phyloP scores from a whole-genome alignment of 768 basidiomycete genomes.

The Podaxis sp. region DNA sequence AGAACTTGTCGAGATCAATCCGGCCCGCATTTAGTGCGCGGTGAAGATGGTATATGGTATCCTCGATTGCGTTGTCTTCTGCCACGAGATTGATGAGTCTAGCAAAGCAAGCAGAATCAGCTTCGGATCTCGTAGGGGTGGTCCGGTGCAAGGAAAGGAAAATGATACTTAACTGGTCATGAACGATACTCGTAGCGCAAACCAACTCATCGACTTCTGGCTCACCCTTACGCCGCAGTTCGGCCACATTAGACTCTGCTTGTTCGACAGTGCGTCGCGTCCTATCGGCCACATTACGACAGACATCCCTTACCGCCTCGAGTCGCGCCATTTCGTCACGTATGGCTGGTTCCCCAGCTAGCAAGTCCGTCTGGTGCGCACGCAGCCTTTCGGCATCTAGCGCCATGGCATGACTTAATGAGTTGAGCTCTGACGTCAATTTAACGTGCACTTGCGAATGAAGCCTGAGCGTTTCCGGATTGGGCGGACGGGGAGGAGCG shows the following conservation, averaged over 20 bases:
- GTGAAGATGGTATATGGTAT: conserved; percentile 96
- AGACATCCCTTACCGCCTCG: conserved; percentile 91
- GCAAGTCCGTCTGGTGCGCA: conserved; percentile 80
- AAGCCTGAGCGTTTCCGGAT: conserved; percentile 84
- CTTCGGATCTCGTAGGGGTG: neutral
- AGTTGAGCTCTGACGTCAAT: conserved; percentile 67
- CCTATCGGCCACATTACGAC: conserved; percentile 72
- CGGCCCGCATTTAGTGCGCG: conserved; percentile 88
- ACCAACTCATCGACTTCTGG: conserved; percentile 96
- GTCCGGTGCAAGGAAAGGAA: conserved; percentile 13
- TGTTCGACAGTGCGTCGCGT: conserved; percentile 60
- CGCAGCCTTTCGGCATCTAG: conserved; percentile 75
- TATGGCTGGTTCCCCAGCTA: conserved; percentile 90
- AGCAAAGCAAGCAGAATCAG: conserved; percentile 16
- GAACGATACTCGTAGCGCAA: conserved; percentile 92
- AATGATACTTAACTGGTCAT: conserved; percentile 78
- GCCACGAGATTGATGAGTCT: conserved; percentile 96
- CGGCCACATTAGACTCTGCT: conserved; percentile 73
- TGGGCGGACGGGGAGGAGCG: conserved; percentile 81
- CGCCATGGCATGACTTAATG: conserved; percentile 62
- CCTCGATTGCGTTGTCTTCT: conserved; percentile 99
- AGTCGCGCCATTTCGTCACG: conserved; percentile 95
- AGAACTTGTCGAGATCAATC: conserved; percentile 92
- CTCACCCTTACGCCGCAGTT: conserved; percentile 81
- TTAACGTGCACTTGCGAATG: conserved; percentile 78